Evolutionary conservation across 2,329 filamentous ascomycete species (phyloP).

Genomic region (Penicillium hordei): DNA sequence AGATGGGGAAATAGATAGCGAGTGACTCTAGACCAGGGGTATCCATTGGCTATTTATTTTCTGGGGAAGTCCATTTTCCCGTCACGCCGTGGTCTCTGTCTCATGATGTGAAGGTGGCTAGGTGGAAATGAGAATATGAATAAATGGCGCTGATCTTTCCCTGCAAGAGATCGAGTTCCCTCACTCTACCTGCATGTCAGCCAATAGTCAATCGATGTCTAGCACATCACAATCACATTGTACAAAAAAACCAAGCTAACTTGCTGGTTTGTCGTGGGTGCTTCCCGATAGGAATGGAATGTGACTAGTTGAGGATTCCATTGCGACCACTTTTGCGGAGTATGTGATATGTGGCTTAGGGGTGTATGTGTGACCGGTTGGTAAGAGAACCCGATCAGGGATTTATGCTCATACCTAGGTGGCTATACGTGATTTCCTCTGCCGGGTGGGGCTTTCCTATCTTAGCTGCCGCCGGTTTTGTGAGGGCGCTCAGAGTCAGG

Average conservation of each 20-base stretch:
- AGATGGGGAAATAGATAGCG: slow-evolving; percentile 19
- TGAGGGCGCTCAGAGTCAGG: no score
- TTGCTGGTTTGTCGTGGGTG: slow-evolving; percentile 6
- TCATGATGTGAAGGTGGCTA: slow-evolving; percentile 18
- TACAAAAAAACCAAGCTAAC: slow-evolving; percentile 4
- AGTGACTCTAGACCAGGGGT: slow-evolving; percentile 15
- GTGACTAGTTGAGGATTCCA: slow-evolving; percentile 24
- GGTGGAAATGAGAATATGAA: slow-evolving; percentile 14
- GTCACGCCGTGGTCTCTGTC: slow-evolving; percentile 18
- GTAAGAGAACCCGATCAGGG: background rate
- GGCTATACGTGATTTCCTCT: no score
- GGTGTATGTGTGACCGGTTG: slow-evolving; percentile 13
- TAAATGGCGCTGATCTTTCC: slow-evolving; percentile 22
- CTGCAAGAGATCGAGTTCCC: slow-evolving; percentile 12
- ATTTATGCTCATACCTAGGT: background rate
- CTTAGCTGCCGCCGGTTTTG: no score
- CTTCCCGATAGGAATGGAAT: slow-evolving; percentile 19
- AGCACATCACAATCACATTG: slow-evolving; percentile 8
- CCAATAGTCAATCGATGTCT: slow-evolving; percentile 11
- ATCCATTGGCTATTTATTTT: slow-evolving; percentile 6
- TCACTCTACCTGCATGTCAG: slow-evolving; percentile 8
- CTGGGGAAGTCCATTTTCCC: background rate
- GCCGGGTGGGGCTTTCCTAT: no score
- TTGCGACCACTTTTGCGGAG: slow-evolving; percentile 15
- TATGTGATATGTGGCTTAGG: slow-evolving; percentile 25